phyloP scores from a whole-genome alignment of 805 yeast genomes.

The Ogataea methanolica region DNA sequence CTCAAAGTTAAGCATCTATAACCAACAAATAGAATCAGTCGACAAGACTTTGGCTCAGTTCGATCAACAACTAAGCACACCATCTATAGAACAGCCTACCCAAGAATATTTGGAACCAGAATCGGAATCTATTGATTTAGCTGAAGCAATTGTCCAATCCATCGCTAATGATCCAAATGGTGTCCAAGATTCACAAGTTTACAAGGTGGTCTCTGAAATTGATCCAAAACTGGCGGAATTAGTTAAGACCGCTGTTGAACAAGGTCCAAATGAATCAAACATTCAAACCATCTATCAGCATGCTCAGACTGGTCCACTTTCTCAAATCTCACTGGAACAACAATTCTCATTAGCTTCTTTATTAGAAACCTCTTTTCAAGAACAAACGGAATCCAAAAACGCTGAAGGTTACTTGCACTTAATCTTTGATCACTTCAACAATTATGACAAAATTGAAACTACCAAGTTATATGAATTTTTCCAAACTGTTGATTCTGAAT shows the following conservation, averaged over 20 bases:
- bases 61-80: conserved; percentile 12
- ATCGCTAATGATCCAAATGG: conserved; percentile 14
- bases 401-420: conserved; percentile 13
- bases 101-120: no score
- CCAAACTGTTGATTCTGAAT: conserved; percentile 20
- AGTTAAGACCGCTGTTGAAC: conserved; percentile 9
- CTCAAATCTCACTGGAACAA: neutral
- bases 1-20: conserved; percentile 2
- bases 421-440: conserved; percentile 21
- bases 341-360: neutral
- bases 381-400: neutral
- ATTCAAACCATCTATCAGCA: conserved; percentile 10
- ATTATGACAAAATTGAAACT: conserved; percentile 16
- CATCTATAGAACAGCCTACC: conserved; percentile 1
- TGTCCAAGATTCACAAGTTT: conserved; percentile 18
- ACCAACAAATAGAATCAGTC: conserved; percentile 5
- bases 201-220: conserved; percentile 10
- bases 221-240: conserved; percentile 21
- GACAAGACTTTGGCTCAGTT: conserved; percentile 14
- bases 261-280: conserved; percentile 11
- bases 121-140: conserved; percentile 8
- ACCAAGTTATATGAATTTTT: conserved; percentile 20
- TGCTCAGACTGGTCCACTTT: conserved; percentile 9
- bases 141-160: conserved; percentile 17
- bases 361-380: neutral